Conservation (phyloP, 345 rosid genomes). For the Corchorus capsularis region DNA sequence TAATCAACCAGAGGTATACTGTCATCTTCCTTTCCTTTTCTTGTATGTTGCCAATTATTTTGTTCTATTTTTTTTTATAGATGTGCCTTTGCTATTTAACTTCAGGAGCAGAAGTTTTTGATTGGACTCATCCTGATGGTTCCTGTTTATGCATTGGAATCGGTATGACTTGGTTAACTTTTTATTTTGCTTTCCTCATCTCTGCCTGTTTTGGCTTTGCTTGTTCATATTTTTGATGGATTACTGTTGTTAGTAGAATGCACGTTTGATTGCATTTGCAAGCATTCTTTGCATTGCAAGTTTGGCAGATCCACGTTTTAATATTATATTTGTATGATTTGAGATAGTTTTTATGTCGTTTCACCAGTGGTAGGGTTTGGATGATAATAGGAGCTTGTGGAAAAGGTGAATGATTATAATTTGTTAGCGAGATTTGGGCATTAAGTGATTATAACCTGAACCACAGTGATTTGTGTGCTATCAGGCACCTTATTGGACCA, state of each 20-base stretch:
- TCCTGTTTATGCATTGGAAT: conserved; percentile 92
- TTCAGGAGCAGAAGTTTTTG: conserved; percentile 98
- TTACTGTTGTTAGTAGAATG: not conserved
- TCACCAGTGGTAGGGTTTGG: not conserved
- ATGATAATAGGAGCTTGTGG: not conserved
- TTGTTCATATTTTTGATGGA: not conserved
- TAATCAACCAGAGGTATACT: conserved; percentile 92
- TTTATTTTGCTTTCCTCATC: conserved; percentile 4
- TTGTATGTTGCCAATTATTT: not conserved
- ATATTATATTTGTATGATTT: not conserved
- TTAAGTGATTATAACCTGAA: not conserved
- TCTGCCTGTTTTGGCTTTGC: not conserved
- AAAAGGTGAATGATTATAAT: not conserved
- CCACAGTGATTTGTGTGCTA: not conserved
- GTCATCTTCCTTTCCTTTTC: conserved; percentile 14
- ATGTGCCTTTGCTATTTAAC: conserved; percentile 18
- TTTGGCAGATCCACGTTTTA: not conserved
- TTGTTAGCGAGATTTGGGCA: not conserved
- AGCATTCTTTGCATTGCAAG: not conserved
- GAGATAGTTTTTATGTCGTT: not conserved
- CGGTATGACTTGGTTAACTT: conserved; percentile 53
- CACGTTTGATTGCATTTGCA: not conserved
- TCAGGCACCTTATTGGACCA: not conserved
- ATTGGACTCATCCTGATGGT: conserved; percentile 97
- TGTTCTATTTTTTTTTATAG: conserved; percentile 1